phyloP scores from a whole-genome alignment of 2,329 filamentous ascomycete genomes.

The Beauveria medogensis region DNA sequence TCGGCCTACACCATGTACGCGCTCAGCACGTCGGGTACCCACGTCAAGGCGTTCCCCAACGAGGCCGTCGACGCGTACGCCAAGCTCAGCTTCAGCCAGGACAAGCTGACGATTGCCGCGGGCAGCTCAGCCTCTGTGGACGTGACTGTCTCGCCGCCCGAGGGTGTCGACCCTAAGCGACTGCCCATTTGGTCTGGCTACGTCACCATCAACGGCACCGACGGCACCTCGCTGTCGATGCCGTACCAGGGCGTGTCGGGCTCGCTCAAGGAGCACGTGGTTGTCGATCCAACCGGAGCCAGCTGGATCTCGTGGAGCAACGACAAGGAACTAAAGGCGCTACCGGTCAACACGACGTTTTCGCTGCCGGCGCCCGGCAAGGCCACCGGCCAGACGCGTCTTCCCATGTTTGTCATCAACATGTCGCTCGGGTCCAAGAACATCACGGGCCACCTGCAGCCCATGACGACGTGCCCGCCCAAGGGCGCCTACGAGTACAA shows the following conservation, averaged over 20 bases:
- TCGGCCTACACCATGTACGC: constrained; percentile 48
- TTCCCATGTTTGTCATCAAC: constrained; percentile 33
- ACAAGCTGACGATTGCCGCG: constrained; percentile 35
- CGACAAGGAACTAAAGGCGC: constrained; percentile 20
- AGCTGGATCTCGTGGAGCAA: constrained; percentile 28
- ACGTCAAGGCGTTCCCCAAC: constrained; percentile 37
- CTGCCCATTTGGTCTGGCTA: constrained; percentile 37
- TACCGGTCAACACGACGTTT: constrained; percentile 31
- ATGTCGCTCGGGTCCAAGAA: constrained; percentile 38
- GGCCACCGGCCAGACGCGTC: constrained; percentile 20
- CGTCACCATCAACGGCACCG: constrained; percentile 31
- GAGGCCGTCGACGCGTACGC: constrained; percentile 34
- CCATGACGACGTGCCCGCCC: constrained; percentile 22
- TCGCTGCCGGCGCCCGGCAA: constrained; percentile 33
- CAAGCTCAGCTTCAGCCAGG: constrained; percentile 32
- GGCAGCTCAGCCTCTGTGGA: constrained; percentile 36
- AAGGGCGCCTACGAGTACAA: constrained; percentile 24
- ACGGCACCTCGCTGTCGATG: constrained; percentile 26
- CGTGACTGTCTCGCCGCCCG: constrained; percentile 36
- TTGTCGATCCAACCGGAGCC: constrained; percentile 23
- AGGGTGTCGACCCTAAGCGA: constrained; percentile 21
- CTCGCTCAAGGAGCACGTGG: constrained; percentile 23
- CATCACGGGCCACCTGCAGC: constrained; percentile 37
- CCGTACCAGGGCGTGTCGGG: constrained; percentile 32
- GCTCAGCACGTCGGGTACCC: constrained; percentile 23